These are phyloP conservation scores for Aspergillus tanneri DNA, from an alignment of 2,329 filamentous ascomycete genomes.

Conservation along the genomic window DNA sequence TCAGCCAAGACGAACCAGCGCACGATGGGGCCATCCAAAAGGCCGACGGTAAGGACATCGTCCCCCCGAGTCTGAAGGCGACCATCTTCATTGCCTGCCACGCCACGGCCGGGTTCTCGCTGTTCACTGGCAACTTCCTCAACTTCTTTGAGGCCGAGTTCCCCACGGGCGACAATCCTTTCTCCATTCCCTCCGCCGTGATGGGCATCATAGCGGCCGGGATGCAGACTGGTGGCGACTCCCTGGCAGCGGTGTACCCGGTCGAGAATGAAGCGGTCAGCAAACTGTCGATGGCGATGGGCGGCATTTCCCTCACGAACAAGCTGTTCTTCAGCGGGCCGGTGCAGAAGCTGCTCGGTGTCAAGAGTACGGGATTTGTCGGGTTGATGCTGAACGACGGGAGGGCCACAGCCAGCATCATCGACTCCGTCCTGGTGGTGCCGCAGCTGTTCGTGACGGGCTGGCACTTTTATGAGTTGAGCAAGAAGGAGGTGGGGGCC, in stretches of 20 bases:
- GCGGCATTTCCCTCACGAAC: neutral
- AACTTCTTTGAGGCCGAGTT: neutral
- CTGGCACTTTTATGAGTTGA: slow-evolving; percentile 12
- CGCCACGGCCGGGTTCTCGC: neutral
- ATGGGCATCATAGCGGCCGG: neutral
- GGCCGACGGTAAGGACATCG: neutral
- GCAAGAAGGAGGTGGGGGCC: neutral
- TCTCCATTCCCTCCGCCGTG: neutral
- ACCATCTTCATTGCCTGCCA: neutral
- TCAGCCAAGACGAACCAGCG: neutral
- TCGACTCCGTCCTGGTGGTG: neutral
- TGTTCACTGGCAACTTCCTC: neutral
- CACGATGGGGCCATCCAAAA: neutral
- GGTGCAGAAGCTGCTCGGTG: neutral
- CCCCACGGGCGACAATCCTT: neutral
- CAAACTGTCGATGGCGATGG: neutral
- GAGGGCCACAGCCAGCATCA: neutral
- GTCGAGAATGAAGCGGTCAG: neutral
- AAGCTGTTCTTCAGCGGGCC: neutral
- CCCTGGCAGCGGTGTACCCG: neutral
- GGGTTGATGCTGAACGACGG: neutral
- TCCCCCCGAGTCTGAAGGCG: neutral
- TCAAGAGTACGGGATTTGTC: neutral
- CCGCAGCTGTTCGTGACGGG: neutral
- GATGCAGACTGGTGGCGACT: neutral